Percentiles rank a stretch among this genome's conserved stretches.
These are phyloP conservation scores for Penicillium olsonii DNA, from an alignment of 2,329 filamentous ascomycete species.

Conservation along the genomic window DNA sequence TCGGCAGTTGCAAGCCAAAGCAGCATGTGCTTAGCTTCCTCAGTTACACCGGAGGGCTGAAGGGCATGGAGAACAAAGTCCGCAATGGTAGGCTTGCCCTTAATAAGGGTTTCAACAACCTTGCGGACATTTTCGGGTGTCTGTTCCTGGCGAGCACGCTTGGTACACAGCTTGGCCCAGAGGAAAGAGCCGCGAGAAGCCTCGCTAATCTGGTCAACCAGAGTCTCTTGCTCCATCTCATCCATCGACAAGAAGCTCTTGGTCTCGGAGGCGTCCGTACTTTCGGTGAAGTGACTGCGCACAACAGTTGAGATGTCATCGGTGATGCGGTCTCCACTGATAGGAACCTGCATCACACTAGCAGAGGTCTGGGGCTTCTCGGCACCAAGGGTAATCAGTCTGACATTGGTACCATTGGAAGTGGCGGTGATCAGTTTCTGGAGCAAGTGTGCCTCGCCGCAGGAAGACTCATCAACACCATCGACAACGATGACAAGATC, in stretches of 20 bases:
- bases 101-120: conserved; percentile 30
- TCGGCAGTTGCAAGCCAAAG: conserved; percentile 41
- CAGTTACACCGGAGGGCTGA: conserved; percentile 26
- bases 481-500: conserved; percentile 43
- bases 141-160: conserved; percentile 31
- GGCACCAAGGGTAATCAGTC: conserved; percentile 34
- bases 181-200: conserved; percentile 42
- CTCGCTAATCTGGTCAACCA: conserved; percentile 34
- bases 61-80: conserved; percentile 35
- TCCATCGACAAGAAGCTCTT: conserved; percentile 27
- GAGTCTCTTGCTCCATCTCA: conserved; percentile 36
- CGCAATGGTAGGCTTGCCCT: conserved; percentile 27
- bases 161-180: conserved; percentile 41
- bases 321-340: conserved; percentile 36
- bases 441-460: conserved; percentile 31
- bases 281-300: conserved; percentile 27
- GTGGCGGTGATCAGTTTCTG: conserved; percentile 28
- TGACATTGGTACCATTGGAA: conserved; percentile 25
- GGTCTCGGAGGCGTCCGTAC: background rate
- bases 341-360: conserved; percentile 22
- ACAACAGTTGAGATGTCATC: conserved; percentile 41
- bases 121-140: conserved; percentile 28
- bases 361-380: conserved; percentile 17
- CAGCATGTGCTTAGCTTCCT: conserved; percentile 36
- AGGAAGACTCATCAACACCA: conserved; percentile 39